Evolutionary conservation across 2,329 filamentous ascomycete genomes (phyloP), one percentile per base, ranked within the genome.

Genomic region (Colletotrichum orchidophilum): DNA sequence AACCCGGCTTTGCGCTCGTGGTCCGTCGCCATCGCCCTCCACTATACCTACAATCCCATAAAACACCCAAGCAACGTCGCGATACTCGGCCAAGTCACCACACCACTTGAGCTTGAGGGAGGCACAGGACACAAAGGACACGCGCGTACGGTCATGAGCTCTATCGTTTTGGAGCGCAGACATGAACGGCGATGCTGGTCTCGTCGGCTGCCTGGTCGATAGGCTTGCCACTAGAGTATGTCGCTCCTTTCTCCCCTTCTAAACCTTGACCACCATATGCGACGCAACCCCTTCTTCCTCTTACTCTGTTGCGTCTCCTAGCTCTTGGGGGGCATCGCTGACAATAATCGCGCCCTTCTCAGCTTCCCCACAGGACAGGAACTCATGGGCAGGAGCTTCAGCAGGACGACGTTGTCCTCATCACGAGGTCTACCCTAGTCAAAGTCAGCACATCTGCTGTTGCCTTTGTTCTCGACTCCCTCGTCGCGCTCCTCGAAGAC

Each of bases 281-380:
- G 7, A 46, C 39, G 39, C 39, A 8, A 15, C 39, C 39, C 39
- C 39, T 46, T 18, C 18, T 46, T 18, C 39, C 39, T 9, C 18
- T n/a, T 46, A 46, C 39, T 46, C 11, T 15, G 18, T 46, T 46
- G 39, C 39, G 39, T 46, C n/a, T 62, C 33, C 33, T 69, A 52
- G 39, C 61, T 57, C 26, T 53, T 18, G 39, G 35, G 35, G 35
- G 18, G 11, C 33, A 15, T 52, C 24, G 21, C 60, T 63, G 60
- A 54, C 33, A 29, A 39, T 73, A 57, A 73, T 68, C n/a, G 61
- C 57, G 42, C 49, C 68, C n/a, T 9, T 66, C 61, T 73, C 72
- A 91, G 90, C 87, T 92, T 66, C 90, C 90, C 66, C 89, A 92
- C 81, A 86, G 88, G 74, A 90, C 89, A 66, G 89, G 90, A 76